A percentile compares a stretch with the other conserved stretches of the same genome.
These are phyloP conservation scores for Lepidium aucheri DNA, from an alignment of 345 rosid genomes.

Conservation along the genomic window DNA sequence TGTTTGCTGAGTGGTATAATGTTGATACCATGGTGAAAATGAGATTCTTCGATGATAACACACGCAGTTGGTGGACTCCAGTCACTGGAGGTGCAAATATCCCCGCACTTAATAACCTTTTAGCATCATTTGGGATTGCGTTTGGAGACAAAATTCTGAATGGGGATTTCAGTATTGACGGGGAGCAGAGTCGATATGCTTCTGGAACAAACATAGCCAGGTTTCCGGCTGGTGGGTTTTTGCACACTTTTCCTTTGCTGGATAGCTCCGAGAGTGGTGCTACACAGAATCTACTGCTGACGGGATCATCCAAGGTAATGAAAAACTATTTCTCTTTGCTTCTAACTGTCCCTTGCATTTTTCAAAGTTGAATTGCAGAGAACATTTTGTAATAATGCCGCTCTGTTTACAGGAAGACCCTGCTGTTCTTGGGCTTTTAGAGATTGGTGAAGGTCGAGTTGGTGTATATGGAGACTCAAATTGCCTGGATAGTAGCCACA, in stretches of 20 bases:
- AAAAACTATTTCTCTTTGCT: not conserved
- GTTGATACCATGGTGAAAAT: slow-evolving; percentile 96
- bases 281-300: slow-evolving; percentile 62
- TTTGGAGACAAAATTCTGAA: slow-evolving; percentile 93
- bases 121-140: slow-evolving; percentile 96
- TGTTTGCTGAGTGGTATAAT: slow-evolving; percentile 98
- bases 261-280: slow-evolving; percentile 99
- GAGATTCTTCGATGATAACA: slow-evolving; percentile 98
- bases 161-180: slow-evolving; percentile 84
- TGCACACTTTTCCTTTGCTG: slow-evolving; percentile 79
- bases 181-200: slow-evolving; percentile 97
- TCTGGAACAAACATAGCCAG: slow-evolving; percentile 91
- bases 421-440: slow-evolving; percentile 81
- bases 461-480: slow-evolving; percentile 96
- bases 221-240: slow-evolving; percentile 84
- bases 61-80: slow-evolving; percentile 99
- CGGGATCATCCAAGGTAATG: slow-evolving; percentile 55
- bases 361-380: not conserved
- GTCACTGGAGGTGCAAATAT: slow-evolving; percentile 96
- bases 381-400: not conserved
- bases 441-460: slow-evolving; percentile 67
- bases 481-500: slow-evolving; percentile 94
- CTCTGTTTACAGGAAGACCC: slow-evolving; percentile 58
- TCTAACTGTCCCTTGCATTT: not conserved
- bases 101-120: slow-evolving; percentile 87